Percentiles rank a stretch among this genome's conserved stretches.
These are phyloP conservation scores for Bipolaris cookei DNA, from an alignment of 2,329 filamentous ascomycete species.

Conservation along the genomic window DNA sequence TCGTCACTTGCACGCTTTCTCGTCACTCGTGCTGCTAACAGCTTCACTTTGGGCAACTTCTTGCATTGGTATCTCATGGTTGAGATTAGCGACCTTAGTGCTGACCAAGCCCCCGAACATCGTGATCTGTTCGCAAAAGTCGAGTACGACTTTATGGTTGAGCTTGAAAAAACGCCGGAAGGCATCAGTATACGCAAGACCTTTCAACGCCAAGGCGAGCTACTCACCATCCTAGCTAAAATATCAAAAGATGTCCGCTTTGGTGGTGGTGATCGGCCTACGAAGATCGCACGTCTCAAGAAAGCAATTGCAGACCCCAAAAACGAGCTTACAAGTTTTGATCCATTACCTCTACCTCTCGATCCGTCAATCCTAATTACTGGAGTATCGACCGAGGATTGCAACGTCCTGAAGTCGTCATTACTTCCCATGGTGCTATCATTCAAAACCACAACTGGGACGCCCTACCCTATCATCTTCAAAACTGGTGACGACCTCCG, in stretches of 20 bases:
- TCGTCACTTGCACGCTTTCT: slow-evolving; percentile 90
- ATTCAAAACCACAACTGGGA: slow-evolving; percentile 80
- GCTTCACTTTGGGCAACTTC: slow-evolving; percentile 91
- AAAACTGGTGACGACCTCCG: slow-evolving; percentile 96
- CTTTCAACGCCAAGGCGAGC: slow-evolving; percentile 84
- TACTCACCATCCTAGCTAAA: slow-evolving; percentile 84
- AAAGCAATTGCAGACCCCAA: slow-evolving; percentile 84
- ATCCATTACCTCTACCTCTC: slow-evolving; percentile 85
- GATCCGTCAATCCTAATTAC: slow-evolving; percentile 82
- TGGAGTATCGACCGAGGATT: slow-evolving; percentile 82
- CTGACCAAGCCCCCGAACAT: slow-evolving; percentile 75
- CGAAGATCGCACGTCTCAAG: slow-evolving; percentile 85
- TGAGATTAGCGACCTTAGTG: slow-evolving; percentile 84
- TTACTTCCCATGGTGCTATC: slow-evolving; percentile 88
- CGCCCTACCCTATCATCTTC: slow-evolving; percentile 91
- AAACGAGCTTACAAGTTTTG: slow-evolving; percentile 83
- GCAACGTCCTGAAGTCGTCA: slow-evolving; percentile 93
- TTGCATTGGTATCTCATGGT: slow-evolving; percentile 99
- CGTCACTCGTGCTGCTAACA: slow-evolving; percentile 83
- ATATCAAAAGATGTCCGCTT: slow-evolving; percentile 88
- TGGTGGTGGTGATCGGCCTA: slow-evolving; percentile 75
- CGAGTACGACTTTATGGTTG: slow-evolving; percentile 94
- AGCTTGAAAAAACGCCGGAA: slow-evolving; percentile 73
- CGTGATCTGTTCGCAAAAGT: slow-evolving; percentile 90
- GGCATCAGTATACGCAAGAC: slow-evolving; percentile 77